A percentile compares a stretch with the other conserved stretches of the same genome.
phyloP scores from a whole-genome alignment of 164 flowering plant genomes.

The Nymphaea thermarum region DNA sequence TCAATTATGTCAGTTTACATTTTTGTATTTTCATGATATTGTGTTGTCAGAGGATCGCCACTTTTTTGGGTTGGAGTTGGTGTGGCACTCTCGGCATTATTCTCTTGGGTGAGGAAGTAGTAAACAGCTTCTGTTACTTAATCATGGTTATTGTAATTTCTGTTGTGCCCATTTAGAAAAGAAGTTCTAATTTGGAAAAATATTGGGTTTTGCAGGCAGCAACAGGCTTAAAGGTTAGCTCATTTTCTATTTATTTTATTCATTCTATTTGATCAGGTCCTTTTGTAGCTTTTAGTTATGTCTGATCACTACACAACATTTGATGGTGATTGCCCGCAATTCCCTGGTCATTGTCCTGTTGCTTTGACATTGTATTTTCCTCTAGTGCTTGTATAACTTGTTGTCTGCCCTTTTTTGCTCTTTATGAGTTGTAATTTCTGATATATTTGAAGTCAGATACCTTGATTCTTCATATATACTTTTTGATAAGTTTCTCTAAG shows the following conservation, averaged over 20 bases:
- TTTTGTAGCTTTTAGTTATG: no score
- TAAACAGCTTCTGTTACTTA: background rate
- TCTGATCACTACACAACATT: no score
- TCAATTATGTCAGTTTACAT: background rate
- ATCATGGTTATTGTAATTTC: background rate
- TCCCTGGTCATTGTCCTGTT: no score
- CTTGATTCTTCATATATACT: no score
- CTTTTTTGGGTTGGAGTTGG: slow-evolving; percentile 96
- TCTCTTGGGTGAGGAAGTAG: slow-evolving; percentile 55
- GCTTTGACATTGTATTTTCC: no score
- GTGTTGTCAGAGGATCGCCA: slow-evolving; percentile 63
- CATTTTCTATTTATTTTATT: background rate
- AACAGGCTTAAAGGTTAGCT: slow-evolving; percentile 52
- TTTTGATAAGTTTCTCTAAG: no score
- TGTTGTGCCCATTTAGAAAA: background rate
- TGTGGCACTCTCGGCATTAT: slow-evolving; percentile 83
- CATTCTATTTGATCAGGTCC: no score
- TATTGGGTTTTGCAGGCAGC: slow-evolving; percentile 41
- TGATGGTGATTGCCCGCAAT: no score
- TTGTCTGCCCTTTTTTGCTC: no score
- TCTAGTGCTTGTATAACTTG: no score
- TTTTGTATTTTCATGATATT: background rate
- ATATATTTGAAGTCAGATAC: no score
- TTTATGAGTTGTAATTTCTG: no score
- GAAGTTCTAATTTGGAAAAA: slow-evolving; percentile 5